These are phyloP conservation scores for Leucocoprinus leucothites DNA, from an alignment of 768 basidiomycete genomes.

Conservation along the genomic window DNA sequence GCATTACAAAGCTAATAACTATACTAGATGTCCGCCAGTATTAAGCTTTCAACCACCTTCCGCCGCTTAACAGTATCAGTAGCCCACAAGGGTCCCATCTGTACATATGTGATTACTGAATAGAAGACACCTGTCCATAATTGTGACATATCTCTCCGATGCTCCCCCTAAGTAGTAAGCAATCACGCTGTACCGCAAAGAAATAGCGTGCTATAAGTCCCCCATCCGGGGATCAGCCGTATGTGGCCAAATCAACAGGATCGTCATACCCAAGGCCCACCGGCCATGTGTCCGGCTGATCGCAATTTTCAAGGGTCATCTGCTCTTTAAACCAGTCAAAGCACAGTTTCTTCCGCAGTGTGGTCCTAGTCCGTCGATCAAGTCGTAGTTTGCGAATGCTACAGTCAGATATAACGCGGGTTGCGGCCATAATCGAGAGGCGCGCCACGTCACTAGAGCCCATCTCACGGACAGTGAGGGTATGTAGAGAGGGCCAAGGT, in stretches of 20 bases:
- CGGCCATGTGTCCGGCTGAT: conserved; percentile 35
- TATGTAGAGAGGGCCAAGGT: conserved; percentile 34
- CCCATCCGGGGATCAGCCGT: neutral
- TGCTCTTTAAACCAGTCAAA: conserved; percentile 26
- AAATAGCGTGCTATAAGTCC: neutral
- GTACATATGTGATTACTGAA: neutral
- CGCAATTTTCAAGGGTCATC: conserved; percentile 28
- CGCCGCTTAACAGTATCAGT: no score
- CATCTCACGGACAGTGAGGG: conserved; percentile 31
- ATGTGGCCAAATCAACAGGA: conserved; percentile 19
- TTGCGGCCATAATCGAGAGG: conserved; percentile 29
- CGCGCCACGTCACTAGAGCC: conserved; percentile 24
- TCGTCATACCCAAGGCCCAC: conserved; percentile 35
- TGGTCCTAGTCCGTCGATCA: conserved; percentile 34
- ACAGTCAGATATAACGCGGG: conserved; percentile 16
- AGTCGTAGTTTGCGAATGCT: conserved; percentile 23
- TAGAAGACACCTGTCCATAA: no score
- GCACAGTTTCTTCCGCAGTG: conserved; percentile 26
- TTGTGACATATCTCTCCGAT: no score
- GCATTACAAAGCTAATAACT: neutral
- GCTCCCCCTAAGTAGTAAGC: no score
- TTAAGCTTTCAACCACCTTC: no score
- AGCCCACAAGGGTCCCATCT: neutral
- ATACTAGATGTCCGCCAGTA: neutral
- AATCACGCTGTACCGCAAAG: no score